Base-by-base conservation (phyloP, 257 asterid genomes). In the Phtheirospermum japonicum region DNA sequence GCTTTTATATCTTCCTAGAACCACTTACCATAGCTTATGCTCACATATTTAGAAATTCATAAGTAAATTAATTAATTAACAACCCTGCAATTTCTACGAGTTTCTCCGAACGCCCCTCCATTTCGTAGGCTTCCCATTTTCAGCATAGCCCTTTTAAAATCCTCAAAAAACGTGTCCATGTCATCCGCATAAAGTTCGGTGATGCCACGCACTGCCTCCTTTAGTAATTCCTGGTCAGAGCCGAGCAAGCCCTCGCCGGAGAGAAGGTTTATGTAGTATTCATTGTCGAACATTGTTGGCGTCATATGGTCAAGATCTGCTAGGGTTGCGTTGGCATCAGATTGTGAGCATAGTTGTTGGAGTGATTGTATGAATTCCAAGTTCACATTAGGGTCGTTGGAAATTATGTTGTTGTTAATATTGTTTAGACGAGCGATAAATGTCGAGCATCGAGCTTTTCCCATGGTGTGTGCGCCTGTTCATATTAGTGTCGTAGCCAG, bases 391-490 rank as follows among this genome's bases (percentile, higher is more conserved):
- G 82, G 81, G 9, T 72, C 19, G 34, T 34, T 64, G 45, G 68
- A 20, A 17, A 61, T 4, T 5, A 55, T 28, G 5, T 7, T 17
- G 26, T 31, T 63, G 39, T 43, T 59, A 31, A 32, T 57, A n/a
- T 63, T 56, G 49, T 68, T 79, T 32, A 84, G 65, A 14, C 95
- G 80, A 9, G 79, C 61, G 58, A 42, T 69, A 30, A 92, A 88
- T 3, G 95, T 75, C 0, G 87, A 74, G 75, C 98, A 91, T 18
- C 95, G 82, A 4, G 95, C 98, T 70, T 82, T 86, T 6, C 97
- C 97, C 67, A 88, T 57, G 6, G 98, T 91, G 80, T 88, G 97
- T 0, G 97, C 95, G 16, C 94, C 96, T 83, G 78, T 6, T 45
- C 63, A 7, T 1, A 5, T 60, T 37, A 52, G 26, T 0, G 40